A percentile compares a stretch with the other conserved stretches of the same genome.
phyloP scores from a whole-genome alignment of 202 grass and related monocot species.

The Saccharum hybrid region DNA sequence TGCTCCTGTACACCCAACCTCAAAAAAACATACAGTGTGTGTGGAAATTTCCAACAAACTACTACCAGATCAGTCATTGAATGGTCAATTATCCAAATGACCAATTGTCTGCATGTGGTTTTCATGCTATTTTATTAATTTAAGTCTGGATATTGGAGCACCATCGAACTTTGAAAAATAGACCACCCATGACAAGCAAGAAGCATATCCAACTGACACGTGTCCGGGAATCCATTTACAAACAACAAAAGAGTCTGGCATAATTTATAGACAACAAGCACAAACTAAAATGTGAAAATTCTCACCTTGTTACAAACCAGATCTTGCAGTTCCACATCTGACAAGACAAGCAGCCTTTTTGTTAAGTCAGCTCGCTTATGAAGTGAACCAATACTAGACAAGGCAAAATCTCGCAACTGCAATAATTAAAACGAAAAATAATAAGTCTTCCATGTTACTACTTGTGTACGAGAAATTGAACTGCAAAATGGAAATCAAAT shows the following conservation, averaged over 20 bases:
- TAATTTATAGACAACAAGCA: conserved; percentile 24
- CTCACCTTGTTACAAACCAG: conserved; percentile 91
- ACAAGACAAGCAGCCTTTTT: conserved; percentile 90
- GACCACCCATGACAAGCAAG: conserved; percentile 1
- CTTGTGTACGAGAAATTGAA: conserved; percentile 36
- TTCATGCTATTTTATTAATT: conserved; percentile 16
- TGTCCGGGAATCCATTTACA: conserved; percentile 28
- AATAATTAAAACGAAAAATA: conserved; percentile 39
- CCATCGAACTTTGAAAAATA: conserved; percentile 7
- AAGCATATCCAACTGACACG: conserved; percentile 15
- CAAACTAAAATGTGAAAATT: conserved; percentile 38
- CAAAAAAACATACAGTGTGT: too few relatives aligned
- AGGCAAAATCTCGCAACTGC: conserved; percentile 77
- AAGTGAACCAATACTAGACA: conserved; percentile 94
- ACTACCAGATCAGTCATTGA: neutral
- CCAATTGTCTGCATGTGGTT: conserved; percentile 15
- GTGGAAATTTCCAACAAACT: neutral
- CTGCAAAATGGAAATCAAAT: conserved; percentile 10
- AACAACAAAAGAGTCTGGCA: conserved; percentile 32
- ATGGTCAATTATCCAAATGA: neutral
- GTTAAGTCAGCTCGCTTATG: conserved; percentile 87
- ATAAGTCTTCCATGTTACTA: conserved; percentile 24
- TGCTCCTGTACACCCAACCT: neutral
- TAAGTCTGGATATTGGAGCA: neutral
- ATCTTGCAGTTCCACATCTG: conserved; percentile 73